Evolutionary conservation across 768 basidiomycete species (phyloP), one percentile per base, ranked within the genome.

Genomic region (Lactifluus volemus): DNA sequence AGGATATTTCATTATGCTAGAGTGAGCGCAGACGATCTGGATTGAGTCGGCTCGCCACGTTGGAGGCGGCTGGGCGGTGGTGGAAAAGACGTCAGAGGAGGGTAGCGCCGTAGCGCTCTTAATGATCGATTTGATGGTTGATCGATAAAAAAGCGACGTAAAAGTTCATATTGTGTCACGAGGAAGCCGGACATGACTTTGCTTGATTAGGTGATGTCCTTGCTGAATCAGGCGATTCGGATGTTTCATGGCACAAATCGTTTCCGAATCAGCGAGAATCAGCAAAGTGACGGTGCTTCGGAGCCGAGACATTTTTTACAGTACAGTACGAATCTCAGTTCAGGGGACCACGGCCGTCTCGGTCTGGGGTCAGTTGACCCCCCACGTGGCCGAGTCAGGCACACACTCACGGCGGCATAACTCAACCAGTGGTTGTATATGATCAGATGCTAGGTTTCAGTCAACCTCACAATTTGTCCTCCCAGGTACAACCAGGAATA

Each of bases 181-280:
- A 39, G 15, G 42, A 39, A 11, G 36, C 11, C 58, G 29, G 44
- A 41, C 8, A 12, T 5, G 9, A 17, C 38, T 38, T 38, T 45
- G 3, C 55, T 30, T 8, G 50, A 61, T 53, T 57, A 34, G 51
- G 60, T 9, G 44, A 57, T 30, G 25, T 48, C 44, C 10, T 29
- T 61, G 30, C 60, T 36, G 55, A 39, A 57, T 53, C 7, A n/a
- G 55, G 60, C 14, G 50, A 14, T 7, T 36, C 39, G 48, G 55
- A 5, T 47, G 19, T 57, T 48, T 52, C 45, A 39, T 29, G 32
- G 32, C 32, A 34, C 32, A 34, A n/a, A 34, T 34, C 32, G 25
- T 1, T 25, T 25, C 25, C 25, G 25, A 25, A 25, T 25, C 25
- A 34, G 9, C 32, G 1, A 34, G 9, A 6, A 34, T 34, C 6